Evolutionary conservation across 2,329 filamentous ascomycete genomes (phyloP).

Genomic region (Colletotrichum navitas): DNA sequence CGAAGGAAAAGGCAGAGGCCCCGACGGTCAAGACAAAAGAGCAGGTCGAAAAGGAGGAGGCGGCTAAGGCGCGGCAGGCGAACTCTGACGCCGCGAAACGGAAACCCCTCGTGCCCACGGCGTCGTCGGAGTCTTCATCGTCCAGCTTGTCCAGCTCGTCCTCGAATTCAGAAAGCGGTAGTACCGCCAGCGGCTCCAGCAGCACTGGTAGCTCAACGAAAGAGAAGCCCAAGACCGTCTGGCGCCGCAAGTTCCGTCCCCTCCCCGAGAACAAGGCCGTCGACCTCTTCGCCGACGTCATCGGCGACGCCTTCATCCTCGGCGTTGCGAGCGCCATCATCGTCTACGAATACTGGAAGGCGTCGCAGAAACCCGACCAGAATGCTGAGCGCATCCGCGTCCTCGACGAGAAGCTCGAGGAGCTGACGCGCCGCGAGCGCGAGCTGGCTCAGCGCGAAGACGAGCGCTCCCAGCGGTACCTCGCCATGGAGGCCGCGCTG

Average conservation of each 20-base stretch:
- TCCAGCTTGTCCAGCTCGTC: neutral
- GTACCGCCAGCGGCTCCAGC: neutral
- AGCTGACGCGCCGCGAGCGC: slow-evolving; percentile 62
- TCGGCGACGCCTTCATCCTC: slow-evolving; percentile 74
- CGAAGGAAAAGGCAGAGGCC: slow-evolving; percentile 72
- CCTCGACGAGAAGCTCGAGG: slow-evolving; percentile 62
- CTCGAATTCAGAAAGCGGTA: neutral
- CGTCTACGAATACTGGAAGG: slow-evolving; percentile 72
- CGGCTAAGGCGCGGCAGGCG: slow-evolving; percentile 55
- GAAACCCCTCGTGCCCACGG: neutral
- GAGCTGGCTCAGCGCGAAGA: slow-evolving; percentile 61
- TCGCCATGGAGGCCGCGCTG: slow-evolving; percentile 66
- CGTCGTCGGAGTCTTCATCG: neutral
- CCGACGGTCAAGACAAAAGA: slow-evolving; percentile 76
- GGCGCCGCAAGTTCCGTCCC: slow-evolving; percentile 72
- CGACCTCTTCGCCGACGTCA: slow-evolving; percentile 75
- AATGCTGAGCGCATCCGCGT: slow-evolving; percentile 67
- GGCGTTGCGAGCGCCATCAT: slow-evolving; percentile 68
- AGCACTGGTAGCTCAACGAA: slow-evolving; percentile 1
- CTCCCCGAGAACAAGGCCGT: slow-evolving; percentile 76
- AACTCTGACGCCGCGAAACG: slow-evolving; percentile 13
- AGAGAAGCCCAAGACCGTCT: slow-evolving; percentile 61
- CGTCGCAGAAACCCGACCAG: slow-evolving; percentile 70
- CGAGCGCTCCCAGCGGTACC: slow-evolving; percentile 61
- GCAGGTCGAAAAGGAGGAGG: slow-evolving; percentile 68